phyloP scores from a whole-genome alignment of 192 early-diverging fungal genomes.

The Phlyctochytrium bullatum region DNA sequence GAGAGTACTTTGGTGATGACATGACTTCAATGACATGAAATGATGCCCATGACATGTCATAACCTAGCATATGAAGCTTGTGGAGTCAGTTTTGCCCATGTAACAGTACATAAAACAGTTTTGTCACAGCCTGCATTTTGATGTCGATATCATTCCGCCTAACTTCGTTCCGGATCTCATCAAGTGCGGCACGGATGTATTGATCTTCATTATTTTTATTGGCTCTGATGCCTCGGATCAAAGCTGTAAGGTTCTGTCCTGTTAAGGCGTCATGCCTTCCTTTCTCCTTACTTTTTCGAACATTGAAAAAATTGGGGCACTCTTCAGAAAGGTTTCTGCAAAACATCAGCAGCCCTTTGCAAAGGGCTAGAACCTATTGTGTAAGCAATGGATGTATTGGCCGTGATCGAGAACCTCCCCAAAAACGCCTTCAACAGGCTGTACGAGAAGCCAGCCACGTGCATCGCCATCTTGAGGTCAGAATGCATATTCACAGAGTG shows the following conservation, averaged over 20 bases:
- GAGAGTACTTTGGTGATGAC: slow-evolving; percentile 78
- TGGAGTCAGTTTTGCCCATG: not conserved
- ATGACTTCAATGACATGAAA: slow-evolving; percentile 98
- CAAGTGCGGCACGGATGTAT: slow-evolving; percentile 81
- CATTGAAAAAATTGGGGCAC: too few species aligned
- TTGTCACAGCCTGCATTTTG: slow-evolving; percentile 86
- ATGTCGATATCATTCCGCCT: slow-evolving; percentile 78
- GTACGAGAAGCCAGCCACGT: slow-evolving; percentile 88
- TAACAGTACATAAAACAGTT: slow-evolving; percentile 53
- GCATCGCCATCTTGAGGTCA: slow-evolving; percentile 86
- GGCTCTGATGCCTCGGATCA: slow-evolving; percentile 89
- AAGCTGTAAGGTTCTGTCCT: slow-evolving; percentile 55
- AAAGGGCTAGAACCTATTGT: too few species aligned
- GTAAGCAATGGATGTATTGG: slow-evolving; percentile 7
- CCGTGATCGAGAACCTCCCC: slow-evolving; percentile 56
- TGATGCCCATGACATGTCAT: slow-evolving; percentile 94
- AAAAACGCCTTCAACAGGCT: slow-evolving; percentile 70
- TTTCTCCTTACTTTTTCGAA: too few species aligned
- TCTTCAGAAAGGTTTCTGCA: too few species aligned
- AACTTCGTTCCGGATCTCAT: slow-evolving; percentile 89
- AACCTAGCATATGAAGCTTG: slow-evolving; percentile 94
- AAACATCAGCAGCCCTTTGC: too few species aligned
- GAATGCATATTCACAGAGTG: not conserved
- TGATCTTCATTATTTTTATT: slow-evolving; percentile 62
- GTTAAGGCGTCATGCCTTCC: too few species aligned